Evolutionary conservation across 106 monocot species (phyloP), one percentile per base, ranked within the genome.

Genomic region (Apostasia ramifera): DNA sequence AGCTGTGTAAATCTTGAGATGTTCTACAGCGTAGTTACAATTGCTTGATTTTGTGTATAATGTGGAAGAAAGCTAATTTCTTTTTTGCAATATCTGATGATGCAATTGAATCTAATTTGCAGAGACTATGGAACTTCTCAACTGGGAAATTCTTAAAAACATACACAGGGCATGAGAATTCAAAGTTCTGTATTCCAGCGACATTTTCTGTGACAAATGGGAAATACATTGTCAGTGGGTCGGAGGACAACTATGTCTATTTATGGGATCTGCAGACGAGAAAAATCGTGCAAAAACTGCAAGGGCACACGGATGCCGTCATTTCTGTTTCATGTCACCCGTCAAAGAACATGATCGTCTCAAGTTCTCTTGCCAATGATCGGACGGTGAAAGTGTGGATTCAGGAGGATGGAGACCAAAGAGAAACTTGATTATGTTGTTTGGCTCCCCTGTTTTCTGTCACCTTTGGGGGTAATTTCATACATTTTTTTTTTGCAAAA

Each of bases 61-160:
- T 26, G 26, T 26, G 26, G 26, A 26, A 26, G 26, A 26, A 26
- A 26, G 26, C 26, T 26, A 26, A 26, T 26, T 26, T 53, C 53
- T 53, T 53, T 7, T 7, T 7, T 7, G 53, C 53, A 53, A 53
- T 8, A 50, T 40, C 10, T 50, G 9, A 39, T 26, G 1, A n/a
- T 69, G 6, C 47, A 47, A 58, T 47, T 7, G 40, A 47, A 44
- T 56, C 47, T 9, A 15, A 42, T 10, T 73, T 55, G 15, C 81
- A 87, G 87, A 87, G 87, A 57, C 63, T 87, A 4, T 83, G 87
- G 87, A 77, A 87, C 71, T 87, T 87, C 69, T 81, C 82, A 9
- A 80, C 81, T 0, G 87, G 87, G 38, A 87, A 87, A 63, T 75
- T 87, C 54, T 46, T 81, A 44, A 87, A 87, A 67, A 81, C 78